phyloP scores from a whole-genome alignment of 2,329 filamentous ascomycete genomes.

The Ampelomyces quisqualis region DNA sequence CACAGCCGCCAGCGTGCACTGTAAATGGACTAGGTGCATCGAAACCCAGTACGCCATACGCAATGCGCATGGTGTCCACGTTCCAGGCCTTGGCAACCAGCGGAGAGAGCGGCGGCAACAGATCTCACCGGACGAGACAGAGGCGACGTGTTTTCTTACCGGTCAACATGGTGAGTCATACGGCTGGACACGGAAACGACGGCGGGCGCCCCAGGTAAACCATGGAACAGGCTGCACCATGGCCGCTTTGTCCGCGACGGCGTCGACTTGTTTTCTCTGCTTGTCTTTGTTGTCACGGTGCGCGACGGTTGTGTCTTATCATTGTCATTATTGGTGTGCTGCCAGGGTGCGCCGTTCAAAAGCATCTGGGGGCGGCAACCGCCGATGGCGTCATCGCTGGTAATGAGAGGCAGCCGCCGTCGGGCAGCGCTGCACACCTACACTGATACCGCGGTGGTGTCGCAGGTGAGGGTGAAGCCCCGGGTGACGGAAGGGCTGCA shows the following conservation, averaged over 20 bases:
- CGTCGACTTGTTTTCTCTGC: slow-evolving; percentile 9
- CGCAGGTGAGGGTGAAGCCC: background rate
- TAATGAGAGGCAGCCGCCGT: slow-evolving; percentile 4
- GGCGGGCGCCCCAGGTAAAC: slow-evolving; percentile 12
- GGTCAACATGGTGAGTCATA: slow-evolving; percentile 30
- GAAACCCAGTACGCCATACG: background rate
- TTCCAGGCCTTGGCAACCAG: slow-evolving; percentile 2
- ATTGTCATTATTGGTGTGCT: slow-evolving; percentile 11
- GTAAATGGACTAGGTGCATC: slow-evolving; percentile 2
- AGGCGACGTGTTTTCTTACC: slow-evolving; percentile 17
- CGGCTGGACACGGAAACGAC: slow-evolving; percentile 14
- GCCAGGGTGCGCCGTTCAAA: slow-evolving; percentile 10
- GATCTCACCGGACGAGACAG: slow-evolving; percentile 13
- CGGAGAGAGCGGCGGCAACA: slow-evolving; percentile 5
- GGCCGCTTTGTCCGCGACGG: slow-evolving; percentile 1
- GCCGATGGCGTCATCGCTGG: slow-evolving; percentile 28
- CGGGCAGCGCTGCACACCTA: slow-evolving; percentile 2
- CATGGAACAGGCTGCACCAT: slow-evolving; percentile 13
- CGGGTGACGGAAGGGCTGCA: too few species aligned
- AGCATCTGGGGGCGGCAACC: slow-evolving; percentile 19
- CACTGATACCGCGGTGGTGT: too few species aligned
- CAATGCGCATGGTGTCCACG: background rate
- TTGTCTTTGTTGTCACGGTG: too few species aligned
- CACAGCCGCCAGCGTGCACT: slow-evolving; percentile 1
- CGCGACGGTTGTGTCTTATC: background rate